Evolutionary conservation across 2,329 filamentous ascomycete genomes (phyloP).

Genomic region (Trichoderma pleuroti): DNA sequence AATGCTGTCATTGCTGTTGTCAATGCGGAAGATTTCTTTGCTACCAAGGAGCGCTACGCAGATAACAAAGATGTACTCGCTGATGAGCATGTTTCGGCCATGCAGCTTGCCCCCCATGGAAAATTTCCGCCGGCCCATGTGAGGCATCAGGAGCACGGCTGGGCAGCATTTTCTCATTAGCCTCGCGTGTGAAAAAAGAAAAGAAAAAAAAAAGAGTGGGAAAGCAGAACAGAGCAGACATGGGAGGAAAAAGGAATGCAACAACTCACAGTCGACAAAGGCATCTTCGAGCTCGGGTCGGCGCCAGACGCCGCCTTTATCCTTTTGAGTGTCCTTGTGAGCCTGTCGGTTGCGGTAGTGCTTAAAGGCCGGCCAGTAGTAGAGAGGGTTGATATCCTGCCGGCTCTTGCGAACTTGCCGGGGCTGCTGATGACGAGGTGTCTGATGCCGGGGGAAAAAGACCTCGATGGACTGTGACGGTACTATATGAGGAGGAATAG

Average conservation of each 20-base stretch:
- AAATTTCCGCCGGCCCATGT: conserved; percentile 65
- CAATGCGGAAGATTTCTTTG: conserved; percentile 43
- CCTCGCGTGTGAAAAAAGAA: not conserved
- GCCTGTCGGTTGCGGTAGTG: conserved; percentile 64
- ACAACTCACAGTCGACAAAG: conserved; percentile 61
- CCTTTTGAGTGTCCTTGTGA: conserved; percentile 58
- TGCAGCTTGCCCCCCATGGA: conserved; percentile 61
- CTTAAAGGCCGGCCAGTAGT: conserved; percentile 59
- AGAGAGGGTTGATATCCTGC: conserved; percentile 54
- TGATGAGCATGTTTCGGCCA: conserved; percentile 68
- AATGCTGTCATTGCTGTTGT: conserved; percentile 43
- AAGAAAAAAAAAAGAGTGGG: not conserved
- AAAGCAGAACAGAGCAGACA: not conserved
- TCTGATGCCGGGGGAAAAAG: conserved; percentile 36
- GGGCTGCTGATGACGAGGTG: conserved; percentile 38
- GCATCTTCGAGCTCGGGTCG: conserved; percentile 59
- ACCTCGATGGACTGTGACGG: conserved; percentile 47
- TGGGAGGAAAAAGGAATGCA: not conserved
- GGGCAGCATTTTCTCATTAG: conserved; percentile 23
- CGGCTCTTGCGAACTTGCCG: conserved; percentile 34
- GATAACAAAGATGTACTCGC: conserved; percentile 58
- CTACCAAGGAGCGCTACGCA: conserved; percentile 38
- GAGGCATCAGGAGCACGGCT: conserved; percentile 64
- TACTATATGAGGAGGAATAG: conserved; percentile 50
- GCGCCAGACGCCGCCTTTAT: conserved; percentile 55